These are phyloP conservation scores for Ceratobasidium sp. DNA, from an alignment of 1,284 basidiomycete genomes.

Conservation along the genomic window DNA sequence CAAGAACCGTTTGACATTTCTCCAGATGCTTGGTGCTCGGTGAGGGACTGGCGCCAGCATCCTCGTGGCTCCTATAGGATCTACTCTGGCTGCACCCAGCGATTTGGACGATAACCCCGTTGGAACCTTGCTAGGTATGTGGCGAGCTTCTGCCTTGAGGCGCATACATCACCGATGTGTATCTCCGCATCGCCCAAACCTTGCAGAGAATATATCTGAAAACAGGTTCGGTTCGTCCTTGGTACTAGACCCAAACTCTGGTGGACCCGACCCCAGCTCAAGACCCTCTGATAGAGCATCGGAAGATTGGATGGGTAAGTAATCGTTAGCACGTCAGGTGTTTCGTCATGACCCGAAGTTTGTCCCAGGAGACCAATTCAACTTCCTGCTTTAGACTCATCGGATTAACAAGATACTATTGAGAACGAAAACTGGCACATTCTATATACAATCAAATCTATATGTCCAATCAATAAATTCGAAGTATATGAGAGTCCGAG, in stretches of 20 bases:
- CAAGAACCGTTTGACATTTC: background rate
- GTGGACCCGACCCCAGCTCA: background rate
- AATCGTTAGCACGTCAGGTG: constrained; percentile 28
- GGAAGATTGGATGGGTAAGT: constrained; percentile 6
- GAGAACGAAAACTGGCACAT: background rate
- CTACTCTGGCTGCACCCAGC: background rate
- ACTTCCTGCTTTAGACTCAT: background rate
- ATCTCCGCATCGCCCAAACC: constrained; percentile 15
- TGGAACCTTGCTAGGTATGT: background rate
- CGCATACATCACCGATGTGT: constrained; percentile 5
- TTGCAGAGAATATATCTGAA: background rate
- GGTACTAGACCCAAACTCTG: background rate
- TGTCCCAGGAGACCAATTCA: constrained; percentile 27
- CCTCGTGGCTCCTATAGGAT: background rate
- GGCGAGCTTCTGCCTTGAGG: background rate
- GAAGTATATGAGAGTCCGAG: constrained; percentile 2
- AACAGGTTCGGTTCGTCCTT: background rate
- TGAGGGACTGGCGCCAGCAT: background rate
- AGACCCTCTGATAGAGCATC: background rate
- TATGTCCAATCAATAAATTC: constrained; percentile 1
- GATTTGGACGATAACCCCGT: background rate
- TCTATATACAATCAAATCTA: constrained; percentile 33
- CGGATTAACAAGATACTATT: constrained; percentile 10
- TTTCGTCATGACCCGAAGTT: constrained; percentile 21
- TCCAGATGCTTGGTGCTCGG: background rate